Percentiles rank a stretch among this genome's conserved stretches.
Evolutionary conservation across 1,284 basidiomycete genomes (phyloP).

Genomic region (Schizophyllum amplum): DNA sequence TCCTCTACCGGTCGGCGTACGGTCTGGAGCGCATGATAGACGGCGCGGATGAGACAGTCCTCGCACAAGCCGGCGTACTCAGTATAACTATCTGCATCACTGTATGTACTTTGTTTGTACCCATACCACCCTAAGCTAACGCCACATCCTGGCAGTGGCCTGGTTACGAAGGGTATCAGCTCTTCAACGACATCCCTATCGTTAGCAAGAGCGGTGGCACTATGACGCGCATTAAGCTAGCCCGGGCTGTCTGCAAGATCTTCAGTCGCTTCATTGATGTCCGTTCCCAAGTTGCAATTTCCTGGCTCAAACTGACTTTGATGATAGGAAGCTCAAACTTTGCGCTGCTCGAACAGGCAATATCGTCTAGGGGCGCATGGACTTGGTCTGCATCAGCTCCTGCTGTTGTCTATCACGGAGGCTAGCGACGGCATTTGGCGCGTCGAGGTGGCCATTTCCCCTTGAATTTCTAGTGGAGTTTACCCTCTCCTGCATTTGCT

Average conservation of each 20-base stretch:
- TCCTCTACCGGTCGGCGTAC: background rate
- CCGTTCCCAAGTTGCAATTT: background rate
- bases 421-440: background rate
- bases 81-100: background rate
- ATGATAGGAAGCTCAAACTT: background rate
- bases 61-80: too few species aligned
- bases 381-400: background rate
- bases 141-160: too few species aligned
- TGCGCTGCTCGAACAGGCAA: background rate
- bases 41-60: too few species aligned
- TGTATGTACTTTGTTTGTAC: background rate
- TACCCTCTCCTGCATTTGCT: background rate
- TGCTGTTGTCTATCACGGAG: too few species aligned
- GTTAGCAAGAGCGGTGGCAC: background rate
- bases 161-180: background rate
- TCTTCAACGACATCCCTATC: background rate
- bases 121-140: too few species aligned
- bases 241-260: background rate
- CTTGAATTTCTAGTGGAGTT: background rate
- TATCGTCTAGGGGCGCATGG: background rate
- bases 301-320: background rate
- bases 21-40: too few species aligned
- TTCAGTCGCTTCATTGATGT: background rate
- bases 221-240: background rate
- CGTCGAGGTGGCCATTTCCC: background rate